A percentile compares a stretch with the other conserved stretches of the same genome.
phyloP scores from a whole-genome alignment of 306 rosid species.

The Geum urbanum region DNA sequence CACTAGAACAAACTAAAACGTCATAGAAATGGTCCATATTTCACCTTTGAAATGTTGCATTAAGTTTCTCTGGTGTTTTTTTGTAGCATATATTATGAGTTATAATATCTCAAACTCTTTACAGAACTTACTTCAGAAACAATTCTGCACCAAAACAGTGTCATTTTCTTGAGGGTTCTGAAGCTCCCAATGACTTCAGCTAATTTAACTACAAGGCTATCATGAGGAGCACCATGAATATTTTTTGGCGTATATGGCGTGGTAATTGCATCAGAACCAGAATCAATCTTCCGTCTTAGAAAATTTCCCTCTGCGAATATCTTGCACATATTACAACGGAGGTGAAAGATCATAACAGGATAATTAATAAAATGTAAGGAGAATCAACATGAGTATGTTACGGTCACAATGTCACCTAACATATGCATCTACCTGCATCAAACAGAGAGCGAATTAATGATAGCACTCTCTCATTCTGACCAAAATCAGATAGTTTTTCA shows the following conservation, averaged over 20 bases:
- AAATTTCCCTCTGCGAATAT: constrained; percentile 84
- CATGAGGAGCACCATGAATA: constrained; percentile 92
- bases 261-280: constrained; percentile 44
- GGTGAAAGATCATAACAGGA: constrained; percentile 66
- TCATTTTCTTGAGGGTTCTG: constrained; percentile 64
- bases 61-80: not conserved
- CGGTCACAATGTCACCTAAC: constrained; percentile 29
- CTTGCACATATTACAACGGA: constrained; percentile 80
- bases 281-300: constrained; percentile 61
- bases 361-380: constrained; percentile 22
- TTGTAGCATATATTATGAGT: constrained; percentile 8
- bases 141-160: constrained; percentile 81
- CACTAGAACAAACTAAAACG: not conserved
- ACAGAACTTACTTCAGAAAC: constrained; percentile 69
- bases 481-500: constrained; percentile 57
- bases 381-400: constrained; percentile 15
- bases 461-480: constrained; percentile 55
- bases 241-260: constrained; percentile 65
- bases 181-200: constrained; percentile 89
- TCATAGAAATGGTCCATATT: not conserved
- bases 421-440: constrained; percentile 68
- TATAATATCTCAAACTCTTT: constrained; percentile 28
- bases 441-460: constrained; percentile 62
- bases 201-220: constrained; percentile 80
- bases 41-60: not conserved